A percentile compares a stretch with the other conserved stretches of the same genome.
phyloP scores from a whole-genome alignment of 169 alveolate species.

The Eimeria acervulina region DNA sequence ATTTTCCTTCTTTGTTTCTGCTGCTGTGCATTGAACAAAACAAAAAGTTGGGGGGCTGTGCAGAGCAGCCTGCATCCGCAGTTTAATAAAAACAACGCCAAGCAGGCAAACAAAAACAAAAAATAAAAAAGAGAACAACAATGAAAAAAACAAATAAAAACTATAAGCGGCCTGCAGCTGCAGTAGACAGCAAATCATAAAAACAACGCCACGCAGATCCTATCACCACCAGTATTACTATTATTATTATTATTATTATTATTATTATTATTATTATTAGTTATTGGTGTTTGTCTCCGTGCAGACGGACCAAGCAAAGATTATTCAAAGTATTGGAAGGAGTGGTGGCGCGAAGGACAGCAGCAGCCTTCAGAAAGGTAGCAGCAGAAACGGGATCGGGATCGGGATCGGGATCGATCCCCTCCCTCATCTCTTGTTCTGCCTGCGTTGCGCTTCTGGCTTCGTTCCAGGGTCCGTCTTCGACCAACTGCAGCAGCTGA shows the following conservation, averaged over 20 bases:
- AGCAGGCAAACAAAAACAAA: too few relatives aligned
- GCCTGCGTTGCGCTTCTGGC: neutral
- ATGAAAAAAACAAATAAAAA: neutral
- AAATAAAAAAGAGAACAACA: too few relatives aligned
- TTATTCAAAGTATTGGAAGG: constrained; percentile 72
- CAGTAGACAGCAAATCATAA: too few relatives aligned
- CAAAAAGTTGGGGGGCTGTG: constrained; percentile 6
- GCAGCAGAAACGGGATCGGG: constrained; percentile 12
- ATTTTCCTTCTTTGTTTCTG: too few relatives aligned
- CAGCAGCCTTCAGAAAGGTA: constrained; percentile 36
- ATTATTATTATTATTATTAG: too few relatives aligned
- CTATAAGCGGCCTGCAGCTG: too few relatives aligned
- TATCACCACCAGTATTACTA: too few relatives aligned
- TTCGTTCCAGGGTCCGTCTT: constrained; percentile 9
- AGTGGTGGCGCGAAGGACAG: constrained; percentile 48
- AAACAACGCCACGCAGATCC: too few relatives aligned
- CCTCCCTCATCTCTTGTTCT: neutral
- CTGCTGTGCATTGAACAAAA: neutral
- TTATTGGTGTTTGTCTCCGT: too few relatives aligned
- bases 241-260: too few relatives aligned
- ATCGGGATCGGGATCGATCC: neutral
- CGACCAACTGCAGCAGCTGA: constrained; percentile 16
- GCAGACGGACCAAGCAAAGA: constrained; percentile 58
- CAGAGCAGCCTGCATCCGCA: neutral
- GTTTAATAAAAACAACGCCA: too few relatives aligned